Base-by-base conservation (phyloP, 108 stramenopile species). In the Discostella pseudostelligera region DNA sequence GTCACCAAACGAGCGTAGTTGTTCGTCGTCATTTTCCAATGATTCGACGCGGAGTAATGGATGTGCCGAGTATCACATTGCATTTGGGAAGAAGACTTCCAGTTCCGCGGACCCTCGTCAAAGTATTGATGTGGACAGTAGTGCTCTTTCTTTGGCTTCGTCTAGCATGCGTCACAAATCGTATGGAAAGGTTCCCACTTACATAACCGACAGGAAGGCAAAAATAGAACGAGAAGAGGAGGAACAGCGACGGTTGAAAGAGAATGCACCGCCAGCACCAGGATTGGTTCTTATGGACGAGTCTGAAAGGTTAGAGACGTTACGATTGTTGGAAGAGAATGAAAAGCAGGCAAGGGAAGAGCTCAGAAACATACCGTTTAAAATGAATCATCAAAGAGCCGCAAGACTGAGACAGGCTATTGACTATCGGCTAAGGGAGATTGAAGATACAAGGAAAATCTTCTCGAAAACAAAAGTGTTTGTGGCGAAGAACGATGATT, bases 361-460 rank as follows among this genome's bases (percentile, higher is more conserved):
- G 53, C 77, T 78, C 0, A 11, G 9, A 59, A 67, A 62, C 28
- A 82, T 84, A 42, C 76, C 81, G 16, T 73, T 79, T 54, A 36
- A 49, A 24, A 70, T 79, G 72, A 78, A 75, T 48, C 60, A 47
- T 16, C 57, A 67, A 54, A 42, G 70, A 47, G 70, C 70, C 20
- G 62, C 62, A 3, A 62, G 70, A 37, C 17, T 71, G 46, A 56
- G 62, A 63, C 62, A 78, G 46, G 65, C 57, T 11, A 59, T 78
- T 35, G 77, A 78, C 56, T 62, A 46, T 42, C 43, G 72, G 13
- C 46, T 78, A 12, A 78, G 60, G 44, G 77, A 78, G 42, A 78
- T 78, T 59, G 77, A 78, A 61, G 71, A 78, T 40, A 71, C 77
- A 5, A 72, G 59, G 58, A 56, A 53, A 61, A 72, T 78, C 22